Percentiles rank a stretch among this genome's conserved stretches.
Conservation (phyloP, 169 alveolate genomes). For the Miamiensis avidus region DNA sequence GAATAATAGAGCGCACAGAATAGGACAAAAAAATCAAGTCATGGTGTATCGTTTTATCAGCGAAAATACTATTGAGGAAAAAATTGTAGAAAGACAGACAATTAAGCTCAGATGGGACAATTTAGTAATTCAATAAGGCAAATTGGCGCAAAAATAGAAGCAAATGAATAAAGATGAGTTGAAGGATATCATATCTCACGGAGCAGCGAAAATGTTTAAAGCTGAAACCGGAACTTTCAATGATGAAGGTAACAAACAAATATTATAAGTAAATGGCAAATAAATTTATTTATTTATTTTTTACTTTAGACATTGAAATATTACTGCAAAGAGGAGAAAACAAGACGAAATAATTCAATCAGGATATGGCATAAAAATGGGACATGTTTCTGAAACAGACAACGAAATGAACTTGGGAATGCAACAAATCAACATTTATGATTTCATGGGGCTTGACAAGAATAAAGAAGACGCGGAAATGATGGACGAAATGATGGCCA, state of each 20-base stretch:
- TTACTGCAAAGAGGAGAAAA: conserved; percentile 53
- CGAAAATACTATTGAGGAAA: conserved; percentile 97
- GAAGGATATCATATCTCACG: conserved; percentile 86
- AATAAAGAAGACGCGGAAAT: conserved; percentile 78
- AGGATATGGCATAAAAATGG: conserved; percentile 10
- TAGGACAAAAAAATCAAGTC: conserved; percentile 97
- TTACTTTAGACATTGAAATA: conserved; percentile 39
- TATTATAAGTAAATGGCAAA: not conserved
- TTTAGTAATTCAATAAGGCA: conserved; percentile 96
- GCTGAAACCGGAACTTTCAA: conserved; percentile 63
- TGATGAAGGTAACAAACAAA: conserved; percentile 82
- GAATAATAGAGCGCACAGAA: conserved; percentile 97
- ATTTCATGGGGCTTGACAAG: conserved; percentile 57
- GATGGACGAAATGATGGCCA: conserved; percentile 70
- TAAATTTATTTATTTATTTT: not conserved
- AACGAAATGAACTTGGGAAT: conserved; percentile 67
- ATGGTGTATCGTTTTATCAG: conserved; percentile 95
- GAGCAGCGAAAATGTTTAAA: conserved; percentile 88
- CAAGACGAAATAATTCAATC: conserved; percentile 44
- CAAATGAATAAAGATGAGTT: conserved; percentile 84
- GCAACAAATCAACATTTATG: conserved; percentile 53
- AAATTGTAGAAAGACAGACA: conserved; percentile 95
- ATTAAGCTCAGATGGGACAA: conserved; percentile 96
- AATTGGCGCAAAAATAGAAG: conserved; percentile 70
- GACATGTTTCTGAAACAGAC: conserved; percentile 43